Percentiles rank a stretch among this genome's conserved stretches.
Conservation (phyloP, 345 rosid species). For the Balakata baccata region DNA sequence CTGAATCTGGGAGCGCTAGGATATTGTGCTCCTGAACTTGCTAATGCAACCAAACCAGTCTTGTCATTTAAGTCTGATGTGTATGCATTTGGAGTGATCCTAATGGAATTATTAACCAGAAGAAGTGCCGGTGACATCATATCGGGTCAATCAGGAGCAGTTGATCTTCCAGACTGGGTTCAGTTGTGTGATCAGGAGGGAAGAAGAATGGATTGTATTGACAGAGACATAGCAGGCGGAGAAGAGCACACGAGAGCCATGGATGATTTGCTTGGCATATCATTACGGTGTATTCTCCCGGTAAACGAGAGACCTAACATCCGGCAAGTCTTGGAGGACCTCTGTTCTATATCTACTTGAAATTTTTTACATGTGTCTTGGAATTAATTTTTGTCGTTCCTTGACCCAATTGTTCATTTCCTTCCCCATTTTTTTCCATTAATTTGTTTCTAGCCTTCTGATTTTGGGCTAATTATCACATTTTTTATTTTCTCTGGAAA, state of each 20-base stretch:
- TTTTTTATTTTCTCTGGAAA: constrained; percentile 21
- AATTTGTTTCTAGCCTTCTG: constrained; percentile 48
- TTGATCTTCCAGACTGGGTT: constrained; percentile 90
- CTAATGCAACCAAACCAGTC: constrained; percentile 54
- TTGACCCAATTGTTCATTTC: constrained; percentile 37
- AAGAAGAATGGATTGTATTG: constrained; percentile 81
- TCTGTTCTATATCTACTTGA: constrained; percentile 67
- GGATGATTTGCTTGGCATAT: constrained; percentile 79
- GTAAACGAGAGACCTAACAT: constrained; percentile 91
- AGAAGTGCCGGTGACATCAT: constrained; percentile 91
- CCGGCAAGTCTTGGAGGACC: constrained; percentile 74
- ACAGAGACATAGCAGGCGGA: constrained; percentile 77
- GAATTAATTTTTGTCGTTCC: constrained; percentile 45
- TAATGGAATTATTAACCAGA: constrained; percentile 86
- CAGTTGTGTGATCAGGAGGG: constrained; percentile 81
- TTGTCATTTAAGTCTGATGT: constrained; percentile 79
- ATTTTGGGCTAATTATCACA: constrained; percentile 36
- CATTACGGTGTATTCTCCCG: constrained; percentile 78
- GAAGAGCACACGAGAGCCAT: constrained; percentile 77
- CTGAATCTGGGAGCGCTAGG: constrained; percentile 87
- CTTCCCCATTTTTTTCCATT: constrained; percentile 7
- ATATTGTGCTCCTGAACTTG: constrained; percentile 82
- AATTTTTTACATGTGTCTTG: constrained; percentile 62
- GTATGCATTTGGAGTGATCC: constrained; percentile 79
- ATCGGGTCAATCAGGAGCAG: constrained; percentile 92